Percentiles rank a stretch among this genome's conserved stretches.
phyloP scores from a whole-genome alignment of 2,329 filamentous ascomycete species.

The Clonostachys sp. region DNA sequence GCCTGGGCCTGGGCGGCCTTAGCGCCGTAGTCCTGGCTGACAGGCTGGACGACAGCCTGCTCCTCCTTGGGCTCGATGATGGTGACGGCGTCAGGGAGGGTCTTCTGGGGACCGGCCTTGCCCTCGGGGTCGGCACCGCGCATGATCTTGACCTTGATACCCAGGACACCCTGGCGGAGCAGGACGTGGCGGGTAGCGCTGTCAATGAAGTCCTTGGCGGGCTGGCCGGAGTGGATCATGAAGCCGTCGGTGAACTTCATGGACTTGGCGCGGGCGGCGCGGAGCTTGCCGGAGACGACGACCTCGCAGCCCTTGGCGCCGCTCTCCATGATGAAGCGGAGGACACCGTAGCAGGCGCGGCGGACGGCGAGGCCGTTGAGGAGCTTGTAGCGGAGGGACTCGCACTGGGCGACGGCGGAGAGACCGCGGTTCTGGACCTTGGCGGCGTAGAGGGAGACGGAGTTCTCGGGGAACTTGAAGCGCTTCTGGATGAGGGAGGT shows the following conservation, averaged over 20 bases:
- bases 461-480: slow-evolving; percentile 99
- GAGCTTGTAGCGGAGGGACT: slow-evolving; percentile 99
- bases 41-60: slow-evolving; percentile 87
- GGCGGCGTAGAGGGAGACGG: slow-evolving; percentile 98
- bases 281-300: slow-evolving; percentile 97
- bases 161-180: slow-evolving; percentile 98
- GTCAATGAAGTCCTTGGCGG: slow-evolving; percentile 99
- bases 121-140: slow-evolving; percentile 98
- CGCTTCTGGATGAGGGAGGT: slow-evolving; percentile 99
- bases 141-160: slow-evolving; percentile 99
- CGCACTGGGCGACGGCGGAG: slow-evolving; percentile 99
- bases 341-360: slow-evolving; percentile 99
- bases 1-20: slow-evolving; percentile 67
- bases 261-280: slow-evolving; percentile 97
- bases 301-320: slow-evolving; percentile 99
- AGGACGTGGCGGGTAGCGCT: slow-evolving; percentile 97
- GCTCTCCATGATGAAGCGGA: slow-evolving; percentile 99
- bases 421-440: slow-evolving; percentile 99
- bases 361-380: slow-evolving; percentile 99
- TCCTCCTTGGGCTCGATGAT: slow-evolving; percentile 99
- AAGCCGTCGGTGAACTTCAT: slow-evolving; percentile 99
- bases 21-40: slow-evolving; percentile 97
- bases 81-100: slow-evolving; percentile 95
- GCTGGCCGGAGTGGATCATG: slow-evolving; percentile 99
- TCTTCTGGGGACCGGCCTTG: slow-evolving; percentile 97